phyloP scores from a whole-genome alignment of 2,329 filamentous ascomycete genomes.

The Cercospora sp. region DNA sequence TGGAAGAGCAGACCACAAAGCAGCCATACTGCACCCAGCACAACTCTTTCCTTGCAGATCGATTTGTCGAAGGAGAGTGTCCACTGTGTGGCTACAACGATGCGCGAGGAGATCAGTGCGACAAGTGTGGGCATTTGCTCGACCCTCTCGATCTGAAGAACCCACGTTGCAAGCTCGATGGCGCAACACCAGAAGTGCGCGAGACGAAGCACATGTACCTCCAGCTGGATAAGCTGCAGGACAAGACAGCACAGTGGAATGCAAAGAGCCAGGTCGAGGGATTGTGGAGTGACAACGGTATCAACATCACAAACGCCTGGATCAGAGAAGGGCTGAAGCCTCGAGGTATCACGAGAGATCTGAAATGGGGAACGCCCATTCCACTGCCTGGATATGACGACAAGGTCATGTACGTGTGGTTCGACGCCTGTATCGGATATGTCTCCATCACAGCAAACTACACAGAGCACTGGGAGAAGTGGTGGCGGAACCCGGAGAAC shows the following conservation, averaged over 20 bases:
- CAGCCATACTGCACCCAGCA: slow-evolving; percentile 81
- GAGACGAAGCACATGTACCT: slow-evolving; percentile 91
- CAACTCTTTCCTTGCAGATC: slow-evolving; percentile 72
- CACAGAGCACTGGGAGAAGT: slow-evolving; percentile 85
- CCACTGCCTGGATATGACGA: slow-evolving; percentile 63
- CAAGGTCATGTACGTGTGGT: slow-evolving; percentile 91
- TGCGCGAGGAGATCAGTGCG: slow-evolving; percentile 56
- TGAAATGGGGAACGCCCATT: slow-evolving; percentile 79
- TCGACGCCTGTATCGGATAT: slow-evolving; percentile 91
- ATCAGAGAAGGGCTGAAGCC: slow-evolving; percentile 79
- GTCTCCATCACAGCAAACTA: slow-evolving; percentile 93
- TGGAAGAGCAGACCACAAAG: slow-evolving; percentile 81
- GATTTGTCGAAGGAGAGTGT: slow-evolving; percentile 79
- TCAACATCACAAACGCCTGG: slow-evolving; percentile 77
- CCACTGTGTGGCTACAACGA: slow-evolving; percentile 63
- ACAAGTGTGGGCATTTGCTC: slow-evolving; percentile 52
- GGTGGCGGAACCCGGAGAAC: slow-evolving; percentile 89
- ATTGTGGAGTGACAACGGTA: slow-evolving; percentile 72
- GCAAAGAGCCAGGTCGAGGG: slow-evolving; percentile 71
- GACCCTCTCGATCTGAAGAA: slow-evolving; percentile 66
- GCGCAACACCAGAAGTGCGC: slow-evolving; percentile 72
- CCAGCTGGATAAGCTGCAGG: slow-evolving; percentile 79
- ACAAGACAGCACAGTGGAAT: slow-evolving; percentile 75
- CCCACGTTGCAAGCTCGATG: slow-evolving; percentile 88
- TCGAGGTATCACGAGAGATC: slow-evolving; percentile 85